These are phyloP conservation scores for Physaria fendleri DNA, from an alignment of 345 rosid genomes.

Conservation along the genomic window DNA sequence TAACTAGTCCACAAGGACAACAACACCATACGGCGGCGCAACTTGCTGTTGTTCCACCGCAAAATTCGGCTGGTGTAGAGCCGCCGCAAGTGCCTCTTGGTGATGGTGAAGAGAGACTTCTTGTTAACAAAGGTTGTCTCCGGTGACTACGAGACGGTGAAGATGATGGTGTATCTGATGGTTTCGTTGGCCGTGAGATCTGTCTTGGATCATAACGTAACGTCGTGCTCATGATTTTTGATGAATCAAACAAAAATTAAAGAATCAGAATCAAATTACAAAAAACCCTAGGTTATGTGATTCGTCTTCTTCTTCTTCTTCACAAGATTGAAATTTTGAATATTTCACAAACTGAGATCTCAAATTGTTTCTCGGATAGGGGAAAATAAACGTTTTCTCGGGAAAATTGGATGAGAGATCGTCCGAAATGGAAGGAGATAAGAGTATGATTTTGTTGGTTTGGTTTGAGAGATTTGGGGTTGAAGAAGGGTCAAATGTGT, in stretches of 20 bases:
- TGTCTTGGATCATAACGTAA: conserved; percentile 26
- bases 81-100: conserved; percentile 17
- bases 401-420: conserved; percentile 7
- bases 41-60: conserved; percentile 63
- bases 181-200: conserved; percentile 19
- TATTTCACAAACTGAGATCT: not conserved
- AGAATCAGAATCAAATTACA: not conserved
- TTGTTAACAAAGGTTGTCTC: conserved; percentile 27
- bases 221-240: conserved; percentile 1
- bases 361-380: not conserved
- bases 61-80: conserved; percentile 28
- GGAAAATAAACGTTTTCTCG: not conserved
- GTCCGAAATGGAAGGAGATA: conserved; percentile 26
- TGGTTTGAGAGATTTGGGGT: not conserved
- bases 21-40: conserved; percentile 76
- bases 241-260: not conserved
- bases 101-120: conserved; percentile 17
- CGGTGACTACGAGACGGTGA: conserved; percentile 28
- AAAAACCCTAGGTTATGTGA: too few species aligned
- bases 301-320: conserved; percentile 9
- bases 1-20: conserved; percentile 53
- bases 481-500: not conserved
- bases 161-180: conserved; percentile 22
- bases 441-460: not conserved
- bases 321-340: not conserved